Base-by-base conservation (phyloP, 2,329 filamentous ascomycete genomes). In the Penicillium fuscoglaucum region DNA sequence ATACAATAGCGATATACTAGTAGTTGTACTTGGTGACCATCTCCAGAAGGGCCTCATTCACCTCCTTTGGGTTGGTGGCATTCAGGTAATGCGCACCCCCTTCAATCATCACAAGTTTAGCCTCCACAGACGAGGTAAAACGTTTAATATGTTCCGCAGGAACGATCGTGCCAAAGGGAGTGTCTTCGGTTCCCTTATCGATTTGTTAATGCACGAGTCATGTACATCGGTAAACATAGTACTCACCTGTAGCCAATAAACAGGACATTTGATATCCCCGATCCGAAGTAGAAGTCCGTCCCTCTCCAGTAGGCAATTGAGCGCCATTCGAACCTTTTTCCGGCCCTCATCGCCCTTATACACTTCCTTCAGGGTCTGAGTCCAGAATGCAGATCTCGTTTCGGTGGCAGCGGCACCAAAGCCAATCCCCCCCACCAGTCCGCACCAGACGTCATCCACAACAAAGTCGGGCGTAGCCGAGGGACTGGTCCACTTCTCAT, bases 321-420 rank as follows among this genome's bases (percentile, higher is more conserved):
- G 73, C n/a, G 79, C 78, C 80, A 82, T 81, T 2, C 80, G 71
- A 3, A 75, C 72, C 41, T 79, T 73, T 58, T 71, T 71, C 41
- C 81, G 69, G 0, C 81, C 82, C 28, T 79, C 80, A 57, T 84
- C 79, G 3, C 81, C 82, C 8, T 64, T 57, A 61, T 83, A 83
- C 44, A 79, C 79, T 5, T 70, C 65, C 62, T 77, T 73, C 55
- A 82, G 73, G n/a, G 71, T 74, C 21, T 73, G 63, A 1, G 61
- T 68, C 82, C 80, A 83, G 65, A 74, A 80, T 0, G 74, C 71
- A 3, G 75, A 68, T 4, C 69, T 65, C 7, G 76, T 73, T 1
- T 70, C 59, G 1, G 72, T 61, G 29, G 71, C 73, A 44, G 73
- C 66, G 52, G 75, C 72, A 7, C 79, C 80, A 59, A 83, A 80